Evolutionary conservation across 2,329 filamentous ascomycete species (phyloP).

Genomic region (Huntiella moniliformis): DNA sequence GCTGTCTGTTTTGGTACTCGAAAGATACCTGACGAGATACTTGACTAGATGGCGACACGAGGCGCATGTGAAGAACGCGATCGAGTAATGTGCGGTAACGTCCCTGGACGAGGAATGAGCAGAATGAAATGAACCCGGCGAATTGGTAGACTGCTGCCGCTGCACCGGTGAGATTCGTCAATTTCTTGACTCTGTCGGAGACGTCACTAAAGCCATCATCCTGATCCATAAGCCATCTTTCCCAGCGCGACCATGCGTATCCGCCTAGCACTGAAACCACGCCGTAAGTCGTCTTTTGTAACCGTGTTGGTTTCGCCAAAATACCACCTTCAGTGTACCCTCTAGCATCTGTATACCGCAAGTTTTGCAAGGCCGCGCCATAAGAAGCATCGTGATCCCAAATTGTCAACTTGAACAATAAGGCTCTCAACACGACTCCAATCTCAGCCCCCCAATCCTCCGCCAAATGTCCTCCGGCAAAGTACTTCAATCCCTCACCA

Average conservation of each 20-base stretch:
- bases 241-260: conserved; percentile 86
- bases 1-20: conserved; percentile 89
- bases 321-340: conserved; percentile 32
- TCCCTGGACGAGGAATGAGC: conserved; percentile 80
- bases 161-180: conserved; percentile 52
- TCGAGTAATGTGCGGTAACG: conserved; percentile 83
- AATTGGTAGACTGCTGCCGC: conserved; percentile 59
- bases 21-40: conserved; percentile 86
- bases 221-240: conserved; percentile 61
- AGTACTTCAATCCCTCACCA: conserved; percentile 72
- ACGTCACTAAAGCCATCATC: conserved; percentile 56
- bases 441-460: conserved; percentile 86
- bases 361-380: conserved; percentile 77
- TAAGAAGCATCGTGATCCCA: conserved; percentile 97
- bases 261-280: conserved; percentile 69
- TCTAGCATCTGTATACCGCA: conserved; percentile 75
- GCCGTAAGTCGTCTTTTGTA: conserved; percentile 74
- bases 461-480: conserved; percentile 52
- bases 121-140: conserved; percentile 67
- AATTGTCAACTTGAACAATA: conserved; percentile 84
- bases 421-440: conserved; percentile 51
- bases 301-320: conserved; percentile 50
- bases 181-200: conserved; percentile 28
- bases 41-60: conserved; percentile 69
- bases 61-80: conserved; percentile 61